These are phyloP conservation scores for Fusarium virguliforme DNA, from an alignment of 2,329 filamentous ascomycete species.

Conservation along the genomic window DNA sequence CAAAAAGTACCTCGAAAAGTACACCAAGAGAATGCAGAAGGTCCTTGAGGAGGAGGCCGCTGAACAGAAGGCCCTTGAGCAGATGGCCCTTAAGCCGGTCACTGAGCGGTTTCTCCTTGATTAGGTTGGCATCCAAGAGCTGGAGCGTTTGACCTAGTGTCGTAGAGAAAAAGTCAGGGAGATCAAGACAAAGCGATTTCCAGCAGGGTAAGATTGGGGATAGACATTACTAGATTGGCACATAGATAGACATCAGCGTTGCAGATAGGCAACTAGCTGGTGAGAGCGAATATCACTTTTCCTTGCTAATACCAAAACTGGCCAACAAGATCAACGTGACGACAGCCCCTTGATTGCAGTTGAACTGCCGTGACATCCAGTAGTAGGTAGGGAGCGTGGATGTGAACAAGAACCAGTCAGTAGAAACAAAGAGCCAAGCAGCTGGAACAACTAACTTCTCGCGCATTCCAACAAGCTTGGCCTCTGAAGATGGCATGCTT, in stretches of 20 bases:
- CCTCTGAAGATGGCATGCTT: background rate
- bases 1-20: too few species aligned
- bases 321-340: background rate
- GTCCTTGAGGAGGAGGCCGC: too few species aligned
- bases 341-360: background rate
- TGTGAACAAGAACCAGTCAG: background rate
- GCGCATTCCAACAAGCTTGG: slow-evolving; percentile 2
- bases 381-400: background rate
- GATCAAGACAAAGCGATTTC: too few species aligned
- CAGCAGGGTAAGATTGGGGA: background rate
- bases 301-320: background rate
- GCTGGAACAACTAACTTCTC: background rate
- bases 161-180: too few species aligned
- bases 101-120: background rate
- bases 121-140: too few species aligned
- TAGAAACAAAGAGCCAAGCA: slow-evolving; percentile 2
- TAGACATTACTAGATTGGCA: background rate
- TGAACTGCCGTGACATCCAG: background rate
- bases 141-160: too few species aligned
- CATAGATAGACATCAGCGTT: background rate
- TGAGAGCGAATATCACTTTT: background rate
- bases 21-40: too few species aligned
- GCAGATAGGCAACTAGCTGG: background rate
- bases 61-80: background rate
- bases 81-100: background rate